Conservation (phyloP, 768 basidiomycete species). For the Trametes villosa region DNA sequence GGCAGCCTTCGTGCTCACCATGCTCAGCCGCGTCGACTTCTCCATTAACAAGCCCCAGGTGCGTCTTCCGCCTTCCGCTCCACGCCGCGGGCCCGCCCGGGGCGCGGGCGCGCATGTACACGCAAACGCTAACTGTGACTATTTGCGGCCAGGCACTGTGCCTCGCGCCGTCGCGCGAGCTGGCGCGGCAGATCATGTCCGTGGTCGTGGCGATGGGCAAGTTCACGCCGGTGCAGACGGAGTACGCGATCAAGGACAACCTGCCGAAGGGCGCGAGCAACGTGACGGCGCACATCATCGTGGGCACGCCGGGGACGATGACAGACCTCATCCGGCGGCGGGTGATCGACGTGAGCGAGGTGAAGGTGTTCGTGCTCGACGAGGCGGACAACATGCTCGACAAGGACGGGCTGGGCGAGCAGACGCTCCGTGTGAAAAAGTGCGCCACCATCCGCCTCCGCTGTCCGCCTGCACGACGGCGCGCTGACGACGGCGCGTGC, state of each 20-base stretch:
- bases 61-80: slow-evolving; percentile 12
- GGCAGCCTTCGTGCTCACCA: slow-evolving; percentile 95
- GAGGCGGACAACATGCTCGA: slow-evolving; percentile 99
- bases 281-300: slow-evolving; percentile 88
- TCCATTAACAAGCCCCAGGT: slow-evolving; percentile 84
- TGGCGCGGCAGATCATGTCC: slow-evolving; percentile 97
- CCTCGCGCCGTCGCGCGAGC: slow-evolving; percentile 95
- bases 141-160: slow-evolving; percentile 74
- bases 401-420: slow-evolving; percentile 91
- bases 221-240: slow-evolving; percentile 90
- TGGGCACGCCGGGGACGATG: slow-evolving; percentile 97
- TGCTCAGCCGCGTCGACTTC: slow-evolving; percentile 94
- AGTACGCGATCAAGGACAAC: slow-evolving; percentile 93
- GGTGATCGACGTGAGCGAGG: slow-evolving; percentile 76
- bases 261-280: slow-evolving; percentile 64
- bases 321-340: slow-evolving; percentile 78
- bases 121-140: not conserved
- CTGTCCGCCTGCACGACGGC: not conserved
- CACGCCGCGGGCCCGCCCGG: slow-evolving; percentile 6
- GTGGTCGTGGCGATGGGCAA: slow-evolving; percentile 95
- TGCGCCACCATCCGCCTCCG: slow-evolving; percentile 40
- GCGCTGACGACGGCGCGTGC: not conserved
- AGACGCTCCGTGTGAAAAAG: slow-evolving; percentile 94
- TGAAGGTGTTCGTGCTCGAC: slow-evolving; percentile 95
- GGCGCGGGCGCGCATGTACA: too few relatives aligned